Conservation (phyloP, 2,329 filamentous ascomycete genomes). For the Madurella fahalii region DNA sequence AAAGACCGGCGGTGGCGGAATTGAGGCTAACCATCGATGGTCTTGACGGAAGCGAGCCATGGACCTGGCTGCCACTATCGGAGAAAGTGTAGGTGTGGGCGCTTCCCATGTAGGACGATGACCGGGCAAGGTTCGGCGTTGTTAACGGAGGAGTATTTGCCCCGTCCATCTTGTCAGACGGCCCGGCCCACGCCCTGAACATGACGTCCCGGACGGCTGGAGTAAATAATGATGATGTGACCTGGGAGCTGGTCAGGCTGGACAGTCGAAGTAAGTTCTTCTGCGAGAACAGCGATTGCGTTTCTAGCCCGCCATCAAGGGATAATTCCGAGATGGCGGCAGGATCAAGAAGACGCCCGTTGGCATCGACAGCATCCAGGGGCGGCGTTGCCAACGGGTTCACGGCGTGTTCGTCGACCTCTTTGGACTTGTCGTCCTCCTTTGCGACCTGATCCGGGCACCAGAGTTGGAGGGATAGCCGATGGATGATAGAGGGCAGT, state of each 20-base stretch:
- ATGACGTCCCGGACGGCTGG: slow-evolving; percentile 86
- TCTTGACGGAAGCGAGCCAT: slow-evolving; percentile 62
- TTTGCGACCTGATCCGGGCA: slow-evolving; percentile 77
- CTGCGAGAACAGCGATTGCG: slow-evolving; percentile 88
- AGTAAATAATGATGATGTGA: slow-evolving; percentile 86
- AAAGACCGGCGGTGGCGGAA: slow-evolving; percentile 59
- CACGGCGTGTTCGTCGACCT: slow-evolving; percentile 56
- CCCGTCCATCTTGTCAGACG: slow-evolving; percentile 64
- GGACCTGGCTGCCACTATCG: slow-evolving; percentile 61
- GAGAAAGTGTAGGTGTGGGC: slow-evolving; percentile 69
- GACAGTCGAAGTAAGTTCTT: slow-evolving; percentile 86
- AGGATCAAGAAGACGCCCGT: slow-evolving; percentile 72
- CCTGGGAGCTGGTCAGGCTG: slow-evolving; percentile 79
- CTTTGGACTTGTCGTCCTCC: slow-evolving; percentile 55
- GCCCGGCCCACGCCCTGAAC: slow-evolving; percentile 86
- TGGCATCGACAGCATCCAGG: slow-evolving; percentile 74
- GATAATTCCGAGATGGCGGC: slow-evolving; percentile 72
- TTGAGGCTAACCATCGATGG: slow-evolving; percentile 61
- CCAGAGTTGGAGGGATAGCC: slow-evolving; percentile 82
- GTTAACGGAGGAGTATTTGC: slow-evolving; percentile 45
- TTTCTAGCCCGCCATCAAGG: slow-evolving; percentile 73
- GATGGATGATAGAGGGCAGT: slow-evolving; percentile 91
- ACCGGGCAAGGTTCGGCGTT: slow-evolving; percentile 55
- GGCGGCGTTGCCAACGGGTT: slow-evolving; percentile 81
- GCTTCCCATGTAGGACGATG: slow-evolving; percentile 57